Evolutionary conservation across 2,329 filamentous ascomycete genomes (phyloP).

Genomic region (Phaeosphaeria sp.): DNA sequence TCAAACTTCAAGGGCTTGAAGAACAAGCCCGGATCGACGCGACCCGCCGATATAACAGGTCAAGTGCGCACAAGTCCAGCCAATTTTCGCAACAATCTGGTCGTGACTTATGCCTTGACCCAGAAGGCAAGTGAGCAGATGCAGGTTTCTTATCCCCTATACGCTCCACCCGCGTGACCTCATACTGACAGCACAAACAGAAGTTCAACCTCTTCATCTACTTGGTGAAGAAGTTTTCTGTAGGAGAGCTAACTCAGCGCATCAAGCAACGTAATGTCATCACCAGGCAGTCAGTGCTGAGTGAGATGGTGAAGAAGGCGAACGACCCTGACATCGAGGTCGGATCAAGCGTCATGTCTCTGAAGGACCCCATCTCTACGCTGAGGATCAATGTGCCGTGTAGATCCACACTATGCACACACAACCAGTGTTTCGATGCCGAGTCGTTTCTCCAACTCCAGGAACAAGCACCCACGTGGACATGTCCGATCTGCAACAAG

Average conservation of each 20-base stretch:
- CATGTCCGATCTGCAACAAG: constrained; percentile 93
- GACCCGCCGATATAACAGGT: constrained; percentile 88
- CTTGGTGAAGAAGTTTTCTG: constrained; percentile 75
- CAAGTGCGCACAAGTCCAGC: constrained; percentile 72
- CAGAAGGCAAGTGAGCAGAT: constrained; percentile 69
- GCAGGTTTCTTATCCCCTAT: constrained; percentile 33
- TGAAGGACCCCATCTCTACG: constrained; percentile 92
- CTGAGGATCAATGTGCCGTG: constrained; percentile 81
- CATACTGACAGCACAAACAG: constrained; percentile 34
- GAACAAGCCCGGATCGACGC: constrained; percentile 93
- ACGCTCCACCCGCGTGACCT: background rate
- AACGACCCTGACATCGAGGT: constrained; percentile 89
- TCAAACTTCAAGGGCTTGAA: constrained; percentile 94
- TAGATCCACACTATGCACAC: constrained; percentile 78
- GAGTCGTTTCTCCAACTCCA: constrained; percentile 91
- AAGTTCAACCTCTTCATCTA: constrained; percentile 68
- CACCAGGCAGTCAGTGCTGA: constrained; percentile 79
- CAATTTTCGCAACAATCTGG: constrained; percentile 76
- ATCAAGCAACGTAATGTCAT: constrained; percentile 76
- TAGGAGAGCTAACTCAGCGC: constrained; percentile 72
- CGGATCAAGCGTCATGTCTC: constrained; percentile 84
- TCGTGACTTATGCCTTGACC: constrained; percentile 92
- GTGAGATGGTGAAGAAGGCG: constrained; percentile 80
- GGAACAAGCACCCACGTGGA: constrained; percentile 95
- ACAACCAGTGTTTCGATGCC: constrained; percentile 95